A percentile compares a stretch with the other conserved stretches of the same genome.
These are phyloP conservation scores for Trematosphaeria pertusa DNA, from an alignment of 2,329 filamentous ascomycete species.

Conservation along the genomic window DNA sequence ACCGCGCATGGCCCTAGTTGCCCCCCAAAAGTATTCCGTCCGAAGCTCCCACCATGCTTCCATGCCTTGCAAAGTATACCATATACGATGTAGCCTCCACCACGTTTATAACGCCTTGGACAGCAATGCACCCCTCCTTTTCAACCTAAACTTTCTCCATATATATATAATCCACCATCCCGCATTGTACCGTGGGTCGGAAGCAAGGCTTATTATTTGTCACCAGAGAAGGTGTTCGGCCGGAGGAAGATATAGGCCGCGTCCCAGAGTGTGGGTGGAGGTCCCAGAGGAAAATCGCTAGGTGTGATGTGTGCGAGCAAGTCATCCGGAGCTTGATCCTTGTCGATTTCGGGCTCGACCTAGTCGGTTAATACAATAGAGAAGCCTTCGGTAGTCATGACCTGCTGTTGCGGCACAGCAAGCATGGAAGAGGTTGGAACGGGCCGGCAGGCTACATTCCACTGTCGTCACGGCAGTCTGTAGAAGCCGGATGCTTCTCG, in stretches of 20 bases:
- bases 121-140: conserved; percentile 1
- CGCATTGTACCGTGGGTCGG: conserved; percentile 2
- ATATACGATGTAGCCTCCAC: background rate
- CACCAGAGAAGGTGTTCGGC: background rate
- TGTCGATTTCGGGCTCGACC: too few relatives aligned
- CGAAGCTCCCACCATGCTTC: background rate
- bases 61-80: background rate
- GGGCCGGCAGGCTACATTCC: too few relatives aligned
- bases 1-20: conserved; percentile 1
- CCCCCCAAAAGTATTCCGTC: background rate
- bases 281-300: conserved; percentile 1
- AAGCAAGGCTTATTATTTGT: conserved; percentile 2
- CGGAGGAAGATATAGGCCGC: conserved; percentile 3
- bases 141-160: background rate
- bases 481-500: too few relatives aligned
- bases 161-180: background rate
- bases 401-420: too few relatives aligned
- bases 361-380: too few relatives aligned
- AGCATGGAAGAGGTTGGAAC: too few relatives aligned
- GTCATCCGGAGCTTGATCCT: too few relatives aligned
- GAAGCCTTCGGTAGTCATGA: too few relatives aligned
- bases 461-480: too few relatives aligned
- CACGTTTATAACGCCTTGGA: conserved; percentile 5
- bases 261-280: background rate
- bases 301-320: background rate